These are phyloP conservation scores for Cymbidium sinense DNA, from an alignment of 106 monocot species.

Conservation along the genomic window DNA sequence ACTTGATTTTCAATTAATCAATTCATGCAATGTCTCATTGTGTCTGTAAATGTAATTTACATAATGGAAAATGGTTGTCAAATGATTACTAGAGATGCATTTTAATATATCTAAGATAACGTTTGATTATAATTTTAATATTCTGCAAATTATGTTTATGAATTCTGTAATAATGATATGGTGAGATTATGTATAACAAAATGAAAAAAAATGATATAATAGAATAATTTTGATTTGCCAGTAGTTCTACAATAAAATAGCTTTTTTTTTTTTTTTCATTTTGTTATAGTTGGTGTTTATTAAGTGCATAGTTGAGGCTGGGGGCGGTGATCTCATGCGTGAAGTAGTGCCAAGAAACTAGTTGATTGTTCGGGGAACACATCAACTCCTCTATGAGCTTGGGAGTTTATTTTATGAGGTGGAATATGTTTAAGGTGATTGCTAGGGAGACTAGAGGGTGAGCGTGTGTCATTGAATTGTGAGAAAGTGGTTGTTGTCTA, in stretches of 20 bases:
- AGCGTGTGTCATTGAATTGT: too few relatives aligned
- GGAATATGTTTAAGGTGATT: too few relatives aligned
- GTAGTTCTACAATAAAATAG: neutral
- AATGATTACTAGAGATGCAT: neutral
- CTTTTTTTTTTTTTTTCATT: neutral
- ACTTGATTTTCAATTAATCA: neutral
- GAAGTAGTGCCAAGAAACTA: too few relatives aligned
- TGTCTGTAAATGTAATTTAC: neutral
- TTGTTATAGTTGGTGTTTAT: too few relatives aligned
- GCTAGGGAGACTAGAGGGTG: too few relatives aligned
- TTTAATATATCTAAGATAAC: neutral
- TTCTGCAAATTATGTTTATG: neutral
- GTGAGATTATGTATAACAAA: neutral
- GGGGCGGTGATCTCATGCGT: too few relatives aligned
- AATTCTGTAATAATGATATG: neutral
- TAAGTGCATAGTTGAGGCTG: too few relatives aligned
- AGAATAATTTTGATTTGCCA: neutral
- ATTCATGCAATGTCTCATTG: neutral
- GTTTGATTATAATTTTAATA: conserved; percentile 3
- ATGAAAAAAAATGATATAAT: neutral
- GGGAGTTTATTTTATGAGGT: too few relatives aligned
- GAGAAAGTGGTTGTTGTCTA: too few relatives aligned
- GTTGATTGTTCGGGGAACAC: too few relatives aligned
- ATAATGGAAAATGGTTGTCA: neutral
- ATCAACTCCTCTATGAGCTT: too few relatives aligned